phyloP scores from a whole-genome alignment of 148 eudicot species.

The Chenopodium quinoa region DNA sequence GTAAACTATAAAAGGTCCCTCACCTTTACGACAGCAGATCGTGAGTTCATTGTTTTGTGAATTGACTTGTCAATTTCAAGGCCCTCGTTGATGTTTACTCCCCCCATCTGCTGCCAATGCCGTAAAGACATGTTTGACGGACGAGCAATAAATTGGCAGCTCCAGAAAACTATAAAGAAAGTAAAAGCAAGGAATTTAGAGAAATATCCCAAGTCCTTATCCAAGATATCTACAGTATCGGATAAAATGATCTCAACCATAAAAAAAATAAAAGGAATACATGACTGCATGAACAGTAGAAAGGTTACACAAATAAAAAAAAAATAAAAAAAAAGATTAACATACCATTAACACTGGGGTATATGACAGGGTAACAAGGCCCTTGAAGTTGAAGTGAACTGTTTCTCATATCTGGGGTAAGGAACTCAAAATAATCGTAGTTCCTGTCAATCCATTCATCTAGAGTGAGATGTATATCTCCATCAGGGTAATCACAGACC shows the following conservation, averaged over 20 bases:
- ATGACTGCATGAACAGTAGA: not conserved
- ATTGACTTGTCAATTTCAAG: constrained; percentile 76
- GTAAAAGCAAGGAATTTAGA: constrained; percentile 11
- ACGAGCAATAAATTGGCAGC: constrained; percentile 87
- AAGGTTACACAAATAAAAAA: not conserved
- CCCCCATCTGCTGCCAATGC: constrained; percentile 93
- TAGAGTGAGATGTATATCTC: constrained; percentile 63
- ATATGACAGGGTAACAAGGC: constrained; percentile 95
- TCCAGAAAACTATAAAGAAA: constrained; percentile 74
- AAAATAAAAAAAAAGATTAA: not conserved
- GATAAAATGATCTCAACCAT: not conserved
- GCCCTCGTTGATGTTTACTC: constrained; percentile 65
- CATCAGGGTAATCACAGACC: constrained; percentile 99
- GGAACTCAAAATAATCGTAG: constrained; percentile 86
- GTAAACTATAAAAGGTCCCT: constrained; percentile 5
- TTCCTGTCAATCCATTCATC: constrained; percentile 88
- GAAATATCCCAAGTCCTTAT: not conserved
- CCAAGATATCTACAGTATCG: not conserved
- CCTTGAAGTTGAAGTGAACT: constrained; percentile 94
- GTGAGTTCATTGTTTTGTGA: constrained; percentile 73
- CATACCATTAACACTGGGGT: constrained; percentile 93
- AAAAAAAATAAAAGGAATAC: not conserved
- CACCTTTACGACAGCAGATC: constrained; percentile 88
- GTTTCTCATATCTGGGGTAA: constrained; percentile 82
- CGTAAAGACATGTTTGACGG: constrained; percentile 75